phyloP scores from a whole-genome alignment of 1,139 yeast species.

The Nakaseomyces delphensis region DNA sequence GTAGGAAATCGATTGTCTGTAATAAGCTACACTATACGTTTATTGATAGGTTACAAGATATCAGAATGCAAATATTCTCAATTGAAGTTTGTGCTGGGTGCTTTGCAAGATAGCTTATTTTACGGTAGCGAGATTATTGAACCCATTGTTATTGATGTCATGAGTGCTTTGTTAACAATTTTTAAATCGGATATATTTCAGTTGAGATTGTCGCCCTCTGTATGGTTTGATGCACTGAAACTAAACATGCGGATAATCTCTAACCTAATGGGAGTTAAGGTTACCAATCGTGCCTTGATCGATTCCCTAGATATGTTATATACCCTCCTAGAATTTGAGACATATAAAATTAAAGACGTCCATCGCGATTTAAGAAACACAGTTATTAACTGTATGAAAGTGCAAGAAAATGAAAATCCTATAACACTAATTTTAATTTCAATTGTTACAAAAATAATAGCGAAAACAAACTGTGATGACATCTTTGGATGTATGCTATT shows the following conservation, averaged over 20 bases:
- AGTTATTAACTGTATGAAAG: conserved; percentile 12
- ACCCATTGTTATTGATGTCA: conserved; percentile 22
- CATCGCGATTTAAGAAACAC: conserved; percentile 12
- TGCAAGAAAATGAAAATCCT: conserved; percentile 18
- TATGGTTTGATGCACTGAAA: conserved; percentile 22
- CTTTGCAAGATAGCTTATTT: conserved; percentile 22
- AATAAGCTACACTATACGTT: conserved; percentile 34
- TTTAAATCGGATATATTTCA: conserved; percentile 19
- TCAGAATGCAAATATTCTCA: conserved; percentile 21
- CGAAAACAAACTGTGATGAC: conserved; percentile 18
- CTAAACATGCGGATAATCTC: conserved; percentile 12
- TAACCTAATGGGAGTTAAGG: conserved; percentile 12
- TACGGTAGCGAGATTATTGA: conserved; percentile 13
- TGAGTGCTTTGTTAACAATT: conserved; percentile 18
- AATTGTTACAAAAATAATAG: conserved; percentile 18
- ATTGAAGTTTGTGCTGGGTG: conserved; percentile 17
- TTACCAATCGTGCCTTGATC: conserved; percentile 18
- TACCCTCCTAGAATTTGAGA: conserved; percentile 18
- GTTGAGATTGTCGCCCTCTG: conserved; percentile 20
- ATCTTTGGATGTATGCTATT: conserved; percentile 14
- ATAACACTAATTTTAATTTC: conserved; percentile 19
- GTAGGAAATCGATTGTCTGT: conserved; percentile 38
- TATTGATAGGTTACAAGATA: conserved; percentile 24
- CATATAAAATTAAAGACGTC: conserved; percentile 16
- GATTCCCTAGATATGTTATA: conserved; percentile 18